phyloP scores from a whole-genome alignment of 108 stramenopile genomes.

The Skeletonema marinoi region DNA sequence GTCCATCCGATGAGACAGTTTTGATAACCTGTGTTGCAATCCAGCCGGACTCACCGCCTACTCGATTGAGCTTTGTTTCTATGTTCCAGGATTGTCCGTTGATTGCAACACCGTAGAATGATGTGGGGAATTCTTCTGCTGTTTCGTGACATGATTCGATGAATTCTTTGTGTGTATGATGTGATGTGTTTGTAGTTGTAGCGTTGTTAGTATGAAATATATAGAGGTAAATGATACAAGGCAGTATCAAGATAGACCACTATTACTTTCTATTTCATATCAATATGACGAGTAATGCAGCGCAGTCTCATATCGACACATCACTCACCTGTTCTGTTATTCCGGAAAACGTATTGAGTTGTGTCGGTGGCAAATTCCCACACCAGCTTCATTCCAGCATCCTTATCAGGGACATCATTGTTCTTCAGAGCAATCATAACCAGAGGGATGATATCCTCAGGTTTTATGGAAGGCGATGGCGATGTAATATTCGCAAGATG shows the following conservation, averaged over 20 bases:
- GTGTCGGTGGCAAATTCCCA: conserved; percentile 54
- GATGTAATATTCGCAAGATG: not conserved
- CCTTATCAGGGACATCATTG: conserved; percentile 35
- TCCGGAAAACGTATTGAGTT: conserved; percentile 42
- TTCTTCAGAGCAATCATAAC: conserved; percentile 41
- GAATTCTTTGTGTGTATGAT: conserved; percentile 26
- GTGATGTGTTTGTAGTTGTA: not conserved
- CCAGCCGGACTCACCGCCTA: conserved; percentile 50
- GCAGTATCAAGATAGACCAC: not conserved
- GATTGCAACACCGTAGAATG: conserved; percentile 58
- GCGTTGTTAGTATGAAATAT: not conserved
- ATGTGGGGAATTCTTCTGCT: conserved; percentile 48
- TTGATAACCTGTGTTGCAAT: conserved; percentile 61
- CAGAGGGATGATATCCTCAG: conserved; percentile 36
- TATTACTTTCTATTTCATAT: not conserved
- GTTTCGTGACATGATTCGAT: conserved; percentile 56
- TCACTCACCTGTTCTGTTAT: conserved; percentile 34
- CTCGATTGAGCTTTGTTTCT: conserved; percentile 41
- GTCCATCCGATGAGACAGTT: conserved; percentile 47
- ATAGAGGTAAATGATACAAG: not conserved
- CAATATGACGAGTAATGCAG: not conserved
- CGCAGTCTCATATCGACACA: not conserved
- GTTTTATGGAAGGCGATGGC: conserved; percentile 23
- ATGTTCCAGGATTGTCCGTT: conserved; percentile 47
- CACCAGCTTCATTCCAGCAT: conserved; percentile 37